A percentile compares a stretch with the other conserved stretches of the same genome.
phyloP scores from a whole-genome alignment of 139 green algal genomes.

The Asterochloris erici region DNA sequence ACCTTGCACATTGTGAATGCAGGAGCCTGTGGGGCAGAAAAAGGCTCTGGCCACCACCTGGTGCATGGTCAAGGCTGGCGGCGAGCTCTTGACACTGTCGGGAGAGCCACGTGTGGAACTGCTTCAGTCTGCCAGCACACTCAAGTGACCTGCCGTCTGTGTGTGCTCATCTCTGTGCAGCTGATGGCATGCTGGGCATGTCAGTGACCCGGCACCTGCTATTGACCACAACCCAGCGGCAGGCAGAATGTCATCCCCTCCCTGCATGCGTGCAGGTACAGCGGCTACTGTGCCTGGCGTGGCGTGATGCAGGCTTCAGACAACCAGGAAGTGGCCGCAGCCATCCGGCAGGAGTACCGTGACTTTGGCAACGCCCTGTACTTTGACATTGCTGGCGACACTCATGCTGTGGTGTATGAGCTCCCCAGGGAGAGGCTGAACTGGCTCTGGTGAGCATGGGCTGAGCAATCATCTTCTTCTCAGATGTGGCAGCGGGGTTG shows the following conservation, averaged over 20 bases:
- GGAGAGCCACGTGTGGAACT: no score
- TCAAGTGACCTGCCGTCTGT: no score
- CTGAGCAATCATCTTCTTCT: no score
- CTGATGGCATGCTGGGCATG: no score
- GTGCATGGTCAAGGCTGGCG: no score
- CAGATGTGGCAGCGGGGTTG: no score
- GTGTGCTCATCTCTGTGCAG: no score
- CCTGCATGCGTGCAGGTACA: constrained; percentile 10
- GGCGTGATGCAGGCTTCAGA: constrained; percentile 18
- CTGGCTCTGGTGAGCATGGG: constrained; percentile 21
- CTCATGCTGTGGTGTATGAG: constrained; percentile 20
- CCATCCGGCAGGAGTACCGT: constrained; percentile 4
- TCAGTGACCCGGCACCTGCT: background rate
- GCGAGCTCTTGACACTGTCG: no score
- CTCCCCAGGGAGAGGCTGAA: constrained; percentile 22
- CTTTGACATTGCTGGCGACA: constrained; percentile 18
- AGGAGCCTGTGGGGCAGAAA: no score
- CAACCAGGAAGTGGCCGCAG: background rate
- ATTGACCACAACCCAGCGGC: background rate
- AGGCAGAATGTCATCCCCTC: background rate
- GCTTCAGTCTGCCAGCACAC: no score
- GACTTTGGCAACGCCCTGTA: constrained; percentile 14
- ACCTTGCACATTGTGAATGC: no score
- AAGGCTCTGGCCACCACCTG: no score
- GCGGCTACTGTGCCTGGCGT: constrained; percentile 26